Evolutionary conservation across 768 basidiomycete species (phyloP), one percentile per base, ranked within the genome.

Genomic region (Podaxis sp.): DNA sequence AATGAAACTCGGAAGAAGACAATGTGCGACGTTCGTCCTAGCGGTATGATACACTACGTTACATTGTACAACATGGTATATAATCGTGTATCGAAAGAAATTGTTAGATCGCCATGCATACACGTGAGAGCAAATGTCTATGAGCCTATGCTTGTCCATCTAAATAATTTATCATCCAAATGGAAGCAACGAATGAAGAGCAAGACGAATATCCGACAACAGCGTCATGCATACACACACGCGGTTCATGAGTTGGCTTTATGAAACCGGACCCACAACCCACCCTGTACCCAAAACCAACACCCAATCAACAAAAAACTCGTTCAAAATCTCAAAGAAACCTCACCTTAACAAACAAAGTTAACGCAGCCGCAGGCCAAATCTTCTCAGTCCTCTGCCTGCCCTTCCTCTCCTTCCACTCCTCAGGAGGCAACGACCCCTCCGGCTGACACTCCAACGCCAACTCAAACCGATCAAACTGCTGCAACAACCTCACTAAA

Each of bases 401-500:
- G 12, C 82, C 78, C 67, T 75, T 74, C 55, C 78, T 57, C 29
- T 71, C 61, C 63, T 79, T 75, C 89, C 89, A 90, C 65, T 83
- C 80, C 0, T 72, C 55, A 24, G 86, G 88, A 2, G 89, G 89
- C 47, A 84, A 68, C n/a, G 87, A 88, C 0, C 79, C 84, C 55
- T 69, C 70, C 0, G 89, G 88, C 63, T 89, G 89, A 12, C 77
- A 78, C 63, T 92, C 87, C 25, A 80, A 70, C 1, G 85, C 83
- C 38, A 91, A 73, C 15, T 81, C 77, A 65, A 91, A 84, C 3
- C 78, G 74, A 64, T 85, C 82, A 65, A 85, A 90, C 24, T 78
- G 80, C 68, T 91, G 90, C 55, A 91, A 74, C 38, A 91, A 74
- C 33, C 86, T 79, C 9, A 86, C 84, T 47, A 91, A 80, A 72